Conservation (phyloP, 805 yeast species). For the Teunomyces gatunensis region DNA sequence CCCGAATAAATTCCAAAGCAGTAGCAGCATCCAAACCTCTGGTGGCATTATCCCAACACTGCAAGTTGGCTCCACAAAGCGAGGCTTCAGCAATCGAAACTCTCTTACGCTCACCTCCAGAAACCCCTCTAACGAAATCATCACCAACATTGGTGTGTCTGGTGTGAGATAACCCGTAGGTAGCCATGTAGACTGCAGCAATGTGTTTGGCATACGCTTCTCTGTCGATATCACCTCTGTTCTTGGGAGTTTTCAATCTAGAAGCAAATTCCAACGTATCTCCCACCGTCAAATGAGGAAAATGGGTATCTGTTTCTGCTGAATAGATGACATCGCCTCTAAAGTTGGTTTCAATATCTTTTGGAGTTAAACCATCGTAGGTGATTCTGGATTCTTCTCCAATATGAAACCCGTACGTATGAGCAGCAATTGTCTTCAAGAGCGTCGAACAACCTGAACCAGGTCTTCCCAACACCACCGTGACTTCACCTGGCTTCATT, state of each 20-base stretch:
- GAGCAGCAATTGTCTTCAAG: slow-evolving; percentile 32
- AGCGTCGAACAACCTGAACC: slow-evolving; percentile 40
- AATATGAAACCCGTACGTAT: slow-evolving; percentile 31
- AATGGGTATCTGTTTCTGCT: slow-evolving; percentile 53
- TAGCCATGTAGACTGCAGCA: slow-evolving; percentile 43
- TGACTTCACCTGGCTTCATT: slow-evolving; percentile 34
- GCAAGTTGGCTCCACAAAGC: slow-evolving; percentile 51
- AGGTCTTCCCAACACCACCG: slow-evolving; percentile 39
- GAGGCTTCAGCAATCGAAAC: slow-evolving; percentile 67
- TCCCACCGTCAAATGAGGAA: slow-evolving; percentile 52
- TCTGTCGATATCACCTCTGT: slow-evolving; percentile 43
- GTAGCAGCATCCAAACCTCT: slow-evolving; percentile 83
- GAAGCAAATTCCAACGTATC: slow-evolving; percentile 56
- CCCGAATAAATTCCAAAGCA: slow-evolving; percentile 67
- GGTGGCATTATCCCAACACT: slow-evolving; percentile 78
- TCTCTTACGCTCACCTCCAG: slow-evolving; percentile 74
- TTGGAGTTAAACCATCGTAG: slow-evolving; percentile 10
- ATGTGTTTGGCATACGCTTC: slow-evolving; percentile 42
- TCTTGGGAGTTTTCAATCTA: slow-evolving; percentile 52
- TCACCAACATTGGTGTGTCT: slow-evolving; percentile 63
- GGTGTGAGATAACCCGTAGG: slow-evolving; percentile 56
- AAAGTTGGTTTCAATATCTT: slow-evolving; percentile 16
- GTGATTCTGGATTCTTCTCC: slow-evolving; percentile 9
- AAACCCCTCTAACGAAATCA: slow-evolving; percentile 65
- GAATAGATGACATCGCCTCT: slow-evolving; percentile 35